Conservation (phyloP, 2,329 filamentous ascomycete genomes). For the Bipolaris zeicola region DNA sequence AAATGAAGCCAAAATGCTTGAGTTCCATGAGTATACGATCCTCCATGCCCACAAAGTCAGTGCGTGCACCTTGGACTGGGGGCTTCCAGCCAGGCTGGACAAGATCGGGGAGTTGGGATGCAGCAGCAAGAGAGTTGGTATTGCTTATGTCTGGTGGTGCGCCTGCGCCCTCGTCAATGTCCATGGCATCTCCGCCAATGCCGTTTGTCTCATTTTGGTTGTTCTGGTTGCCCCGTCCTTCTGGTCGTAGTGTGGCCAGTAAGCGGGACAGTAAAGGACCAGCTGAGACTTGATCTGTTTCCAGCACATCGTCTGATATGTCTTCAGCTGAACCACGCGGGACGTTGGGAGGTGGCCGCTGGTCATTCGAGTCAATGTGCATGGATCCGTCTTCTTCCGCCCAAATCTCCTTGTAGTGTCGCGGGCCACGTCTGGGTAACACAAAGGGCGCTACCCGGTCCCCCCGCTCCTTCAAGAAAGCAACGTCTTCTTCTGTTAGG, state of each 20-base stretch:
- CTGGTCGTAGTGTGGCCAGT: conserved; percentile 79
- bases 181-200: conserved; percentile 54
- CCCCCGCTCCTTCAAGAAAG: conserved; percentile 85
- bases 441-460: conserved; percentile 83
- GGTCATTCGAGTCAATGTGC: conserved; percentile 70
- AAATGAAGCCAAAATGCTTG: conserved; percentile 85
- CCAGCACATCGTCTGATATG: conserved; percentile 82
- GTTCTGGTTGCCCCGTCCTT: conserved; percentile 64
- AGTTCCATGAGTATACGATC: conserved; percentile 91
- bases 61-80: conserved; percentile 67
- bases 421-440: conserved; percentile 82
- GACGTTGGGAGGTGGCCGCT: conserved; percentile 77
- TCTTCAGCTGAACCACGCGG: conserved; percentile 84
- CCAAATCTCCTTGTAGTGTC: conserved; percentile 89
- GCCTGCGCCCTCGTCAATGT: conserved; percentile 54
- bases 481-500: conserved; percentile 90
- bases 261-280: conserved; percentile 85
- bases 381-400: conserved; percentile 88
- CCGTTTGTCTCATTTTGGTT: conserved; percentile 62
- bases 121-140: conserved; percentile 61
- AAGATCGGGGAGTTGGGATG: conserved; percentile 80
- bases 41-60: conserved; percentile 86
- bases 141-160: conserved; percentile 44
- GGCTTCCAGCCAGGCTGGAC: conserved; percentile 79
- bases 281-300: conserved; percentile 86